Evolutionary conservation across 441 rosid genomes (phyloP), one percentile per base, ranked within the genome.

Genomic region (Bruguiera hainesii): DNA sequence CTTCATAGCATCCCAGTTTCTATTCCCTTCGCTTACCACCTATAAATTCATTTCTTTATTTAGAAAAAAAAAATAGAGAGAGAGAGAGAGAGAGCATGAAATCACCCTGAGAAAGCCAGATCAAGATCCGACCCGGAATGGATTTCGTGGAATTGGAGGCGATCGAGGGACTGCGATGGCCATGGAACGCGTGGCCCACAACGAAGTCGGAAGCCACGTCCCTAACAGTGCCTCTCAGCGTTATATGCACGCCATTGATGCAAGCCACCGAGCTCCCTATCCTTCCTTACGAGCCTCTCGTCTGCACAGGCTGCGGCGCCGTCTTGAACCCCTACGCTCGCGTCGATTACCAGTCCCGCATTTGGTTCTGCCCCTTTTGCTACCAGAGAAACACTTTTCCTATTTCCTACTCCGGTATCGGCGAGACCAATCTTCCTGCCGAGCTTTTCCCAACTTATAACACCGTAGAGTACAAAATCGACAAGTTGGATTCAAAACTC

Each of bases 121-220:
- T 61, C 42, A 28, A 67, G 59, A 49, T 35, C 50, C 33, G 68
- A 62, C 63, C 76, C 68, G 21, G 4, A 3, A 94, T 94, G 98
- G 97, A 91, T 86, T 94, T 94, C 76, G 58, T 78, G 46, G 98
- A 94, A 50, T 75, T 94, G 46, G 98, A 94, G 71, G 87, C 87
- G 71, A 94, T 88, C 80, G 97, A 94, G 29, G 96, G 98, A 21
- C 82, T 93, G 9, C 83, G 98, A 2, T 93, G 97, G 98, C 68
- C 96, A 8, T 91, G 98, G 97, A 89, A 91, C 81, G 85, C 97
- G 59, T 93, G 98, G 97, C 96, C 97, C 0, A 80, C 93, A 0
- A 77, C 86, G 5, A 86, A 85, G 67, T 56, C 89, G 46, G 89
- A 87, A 51, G 78, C 81, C 20, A 19, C 83, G 7, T 77, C 95